Conservation (phyloP, 371 early-diverging fungal genomes). For the Mucor plumbeus region DNA sequence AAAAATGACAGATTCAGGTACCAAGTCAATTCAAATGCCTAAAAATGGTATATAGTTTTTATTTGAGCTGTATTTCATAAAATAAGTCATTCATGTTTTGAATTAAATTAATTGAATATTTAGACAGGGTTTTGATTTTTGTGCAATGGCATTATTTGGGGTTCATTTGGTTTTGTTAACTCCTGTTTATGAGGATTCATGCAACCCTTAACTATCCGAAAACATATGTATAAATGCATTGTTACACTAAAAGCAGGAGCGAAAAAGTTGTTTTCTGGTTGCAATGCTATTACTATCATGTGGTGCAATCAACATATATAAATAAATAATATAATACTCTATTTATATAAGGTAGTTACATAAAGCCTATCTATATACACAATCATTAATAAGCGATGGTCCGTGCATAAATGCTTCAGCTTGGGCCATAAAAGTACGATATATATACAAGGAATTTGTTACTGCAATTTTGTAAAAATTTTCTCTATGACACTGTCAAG, state of each 20-base stretch:
- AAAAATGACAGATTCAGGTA: conserved; percentile 5
- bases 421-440: neutral
- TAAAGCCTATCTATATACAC: no score
- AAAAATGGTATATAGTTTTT: neutral
- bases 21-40: neutral
- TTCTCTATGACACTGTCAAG: neutral
- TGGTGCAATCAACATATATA: neutral
- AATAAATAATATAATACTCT: neutral
- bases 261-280: neutral
- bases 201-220: conserved; percentile 3
- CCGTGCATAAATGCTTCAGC: neutral
- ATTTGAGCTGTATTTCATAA: neutral
- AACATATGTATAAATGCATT: neutral
- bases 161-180: neutral
- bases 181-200: neutral
- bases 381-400: neutral
- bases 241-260: neutral
- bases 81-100: no score
- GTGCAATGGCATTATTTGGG: neutral
- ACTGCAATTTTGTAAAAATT: neutral
- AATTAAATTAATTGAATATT: no score
- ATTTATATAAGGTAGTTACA: neutral
- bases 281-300: neutral
- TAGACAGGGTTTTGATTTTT: no score
- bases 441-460: neutral